Base-by-base conservation (phyloP, 495 filamentous ascomycete genomes). In the Aspergillus nidulans region DNA sequence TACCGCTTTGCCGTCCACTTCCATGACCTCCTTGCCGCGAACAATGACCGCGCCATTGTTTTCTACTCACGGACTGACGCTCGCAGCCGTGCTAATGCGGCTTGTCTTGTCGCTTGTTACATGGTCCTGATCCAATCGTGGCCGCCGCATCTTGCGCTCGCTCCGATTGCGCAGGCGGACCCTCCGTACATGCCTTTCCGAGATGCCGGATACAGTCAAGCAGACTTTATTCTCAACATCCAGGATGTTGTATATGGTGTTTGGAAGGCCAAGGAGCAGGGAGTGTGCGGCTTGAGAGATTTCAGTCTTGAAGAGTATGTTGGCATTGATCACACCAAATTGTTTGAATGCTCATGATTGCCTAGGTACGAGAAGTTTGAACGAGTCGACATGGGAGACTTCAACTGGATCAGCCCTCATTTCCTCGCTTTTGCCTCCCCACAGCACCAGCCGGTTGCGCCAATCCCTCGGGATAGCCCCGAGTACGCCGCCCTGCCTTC, bases 111-210 rank as follows among this genome's bases (percentile, higher is more conserved):
- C 10, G 92, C 92, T 28, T 92, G 88, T 71, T 97, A 97, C 68
- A 96, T 97, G 92, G 89, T 98, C n/a, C 74, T 99, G 46, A 94
- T 99, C 62, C 94, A 99, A 70, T 85, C 83, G 12, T 99, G 95
- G 95, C 87, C 94, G n/a, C 94, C 94, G 24, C 94, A 99, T 77
- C 75, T 97, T 55, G 95, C 92, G n/a, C 82, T 99, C 2, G 92
- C 95, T 7, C 94, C 94, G 1, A 91, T 97, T 61, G 89, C 94
- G 13, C 95, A 97, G 73, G 88, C 90, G 49, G 92, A 97, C 63
- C 94, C 92, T 12, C 94, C 94, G 4, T 81, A 95, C 66, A 99
- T 99, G 94, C 94, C 94, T 4, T 99, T 99, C 80, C 82, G 94
- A 42, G 94, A 99, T 72, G 94, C 94, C 57, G 94, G 94, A 36